Conservation (phyloP, 352 stramenopile species). For the Pelagophyceae sp. region DNA sequence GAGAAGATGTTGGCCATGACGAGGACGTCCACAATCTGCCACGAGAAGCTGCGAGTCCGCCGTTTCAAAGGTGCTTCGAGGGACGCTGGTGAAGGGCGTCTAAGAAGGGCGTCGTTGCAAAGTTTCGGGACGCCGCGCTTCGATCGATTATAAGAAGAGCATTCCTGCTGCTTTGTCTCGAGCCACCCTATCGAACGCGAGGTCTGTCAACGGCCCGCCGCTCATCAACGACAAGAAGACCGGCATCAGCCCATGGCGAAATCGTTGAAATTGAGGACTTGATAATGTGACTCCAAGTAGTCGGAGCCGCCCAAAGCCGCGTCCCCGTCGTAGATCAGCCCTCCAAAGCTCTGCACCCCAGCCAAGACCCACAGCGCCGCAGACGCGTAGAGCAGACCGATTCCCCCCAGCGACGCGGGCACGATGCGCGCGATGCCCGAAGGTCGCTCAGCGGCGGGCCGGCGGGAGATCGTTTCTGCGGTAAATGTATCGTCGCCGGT, state of each 20-base stretch:
- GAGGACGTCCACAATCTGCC: slow-evolving; percentile 12
- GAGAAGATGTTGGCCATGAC: slow-evolving; percentile 25
- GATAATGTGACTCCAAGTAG: slow-evolving; percentile 15
- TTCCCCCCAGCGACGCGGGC: not conserved
- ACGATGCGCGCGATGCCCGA: slow-evolving; percentile 13
- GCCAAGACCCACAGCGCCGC: not conserved
- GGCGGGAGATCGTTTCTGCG: too few species aligned
- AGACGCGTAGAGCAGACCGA: slow-evolving; percentile 20
- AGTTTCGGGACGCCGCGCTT: too few species aligned
- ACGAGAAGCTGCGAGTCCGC: slow-evolving; percentile 25
- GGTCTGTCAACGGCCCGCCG: slow-evolving; percentile 19
- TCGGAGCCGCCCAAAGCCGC: not conserved
- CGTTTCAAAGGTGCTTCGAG: too few species aligned
- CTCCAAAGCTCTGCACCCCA: slow-evolving; percentile 17
- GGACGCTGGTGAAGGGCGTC: too few species aligned
- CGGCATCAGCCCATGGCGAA: slow-evolving; percentile 21
- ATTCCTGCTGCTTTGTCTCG: too few species aligned
- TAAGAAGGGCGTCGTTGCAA: too few species aligned
- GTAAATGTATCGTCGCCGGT: too few species aligned
- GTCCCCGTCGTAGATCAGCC: slow-evolving; percentile 23
- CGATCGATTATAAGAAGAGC: too few species aligned
- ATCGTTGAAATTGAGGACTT: slow-evolving; percentile 28
- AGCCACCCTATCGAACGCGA: too few species aligned
- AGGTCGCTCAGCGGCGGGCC: too few species aligned
- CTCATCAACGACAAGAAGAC: slow-evolving; percentile 16